phyloP scores from a whole-genome alignment of 768 basidiomycete species.

The Rhodosporidiobolus odoratus region DNA sequence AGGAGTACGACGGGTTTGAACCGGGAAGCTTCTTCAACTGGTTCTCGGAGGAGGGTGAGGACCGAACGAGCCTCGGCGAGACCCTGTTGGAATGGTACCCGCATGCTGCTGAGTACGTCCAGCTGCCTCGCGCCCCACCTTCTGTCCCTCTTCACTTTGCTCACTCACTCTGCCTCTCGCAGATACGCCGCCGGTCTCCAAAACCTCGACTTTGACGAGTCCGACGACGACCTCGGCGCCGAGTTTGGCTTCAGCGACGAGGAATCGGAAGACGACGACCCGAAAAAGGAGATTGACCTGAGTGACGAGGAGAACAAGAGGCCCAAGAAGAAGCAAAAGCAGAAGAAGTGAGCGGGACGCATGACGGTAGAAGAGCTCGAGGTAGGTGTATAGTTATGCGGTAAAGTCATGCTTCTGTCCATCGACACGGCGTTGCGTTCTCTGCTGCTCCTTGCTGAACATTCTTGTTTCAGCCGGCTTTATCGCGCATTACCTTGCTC shows the following conservation, averaged over 20 bases:
- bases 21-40: conserved; percentile 34
- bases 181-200: conserved; percentile 36
- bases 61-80: conserved; percentile 21
- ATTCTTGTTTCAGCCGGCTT: too few relatives aligned
- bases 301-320: conserved; percentile 27
- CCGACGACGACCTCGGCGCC: conserved; percentile 19
- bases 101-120: conserved; percentile 30
- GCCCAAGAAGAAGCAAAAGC: conserved; percentile 31
- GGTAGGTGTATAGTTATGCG: too few relatives aligned
- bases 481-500: too few relatives aligned
- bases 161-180: not conserved
- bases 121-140: not conserved
- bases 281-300: conserved; percentile 35
- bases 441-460: too few relatives aligned
- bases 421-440: not conserved
- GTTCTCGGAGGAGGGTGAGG: conserved; percentile 22
- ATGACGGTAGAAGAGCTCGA: not conserved
- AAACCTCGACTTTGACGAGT: conserved; percentile 19
- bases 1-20: conserved; percentile 30
- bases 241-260: conserved; percentile 37
- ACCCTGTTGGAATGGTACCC: conserved; percentile 28
- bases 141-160: not conserved
- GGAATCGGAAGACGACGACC: conserved; percentile 32
- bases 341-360: conserved; percentile 10
- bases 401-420: too few relatives aligned